Evolutionary conservation across 257 asterid genomes (phyloP).

Genomic region (Apocynum venetum): DNA sequence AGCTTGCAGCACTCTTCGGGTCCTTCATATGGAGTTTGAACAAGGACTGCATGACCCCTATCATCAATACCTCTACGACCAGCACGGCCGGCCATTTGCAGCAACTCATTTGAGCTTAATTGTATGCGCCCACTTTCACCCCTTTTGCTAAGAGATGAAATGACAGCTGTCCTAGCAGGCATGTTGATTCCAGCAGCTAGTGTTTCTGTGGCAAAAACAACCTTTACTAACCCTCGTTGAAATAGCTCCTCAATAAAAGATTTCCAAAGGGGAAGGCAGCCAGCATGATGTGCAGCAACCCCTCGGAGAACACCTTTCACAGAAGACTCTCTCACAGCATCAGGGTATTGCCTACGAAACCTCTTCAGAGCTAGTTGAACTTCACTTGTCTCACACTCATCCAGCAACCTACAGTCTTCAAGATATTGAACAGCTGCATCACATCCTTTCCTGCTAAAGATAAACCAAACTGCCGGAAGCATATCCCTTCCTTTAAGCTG

Average conservation of each 20-base stretch:
- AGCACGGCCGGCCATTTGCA: constrained; percentile 99
- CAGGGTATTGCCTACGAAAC: constrained; percentile 80
- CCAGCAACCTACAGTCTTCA: constrained; percentile 64
- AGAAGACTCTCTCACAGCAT: constrained; percentile 87
- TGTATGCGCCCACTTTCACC: constrained; percentile 78
- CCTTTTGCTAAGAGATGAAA: constrained; percentile 92
- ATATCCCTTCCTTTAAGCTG: constrained; percentile 81
- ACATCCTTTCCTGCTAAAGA: constrained; percentile 98
- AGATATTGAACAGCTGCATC: constrained; percentile 97
- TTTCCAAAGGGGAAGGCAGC: constrained; percentile 99
- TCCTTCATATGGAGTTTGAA: constrained; percentile 92
- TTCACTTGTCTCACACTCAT: constrained; percentile 84
- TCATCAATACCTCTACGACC: constrained; percentile 98
- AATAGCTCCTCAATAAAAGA: constrained; percentile 90
- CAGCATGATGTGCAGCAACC: constrained; percentile 97
- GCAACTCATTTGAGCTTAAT: constrained; percentile 77
- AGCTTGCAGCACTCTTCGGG: constrained; percentile 91
- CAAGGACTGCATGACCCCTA: constrained; percentile 83
- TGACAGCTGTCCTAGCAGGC: constrained; percentile 99
- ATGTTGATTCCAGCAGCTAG: constrained; percentile 99
- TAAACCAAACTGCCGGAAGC: constrained; percentile 99
- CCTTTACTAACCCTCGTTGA: constrained; percentile 88
- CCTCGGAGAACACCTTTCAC: constrained; percentile 94
- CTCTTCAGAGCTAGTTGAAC: constrained; percentile 86
- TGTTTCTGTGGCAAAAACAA: constrained; percentile 97